Evolutionary conservation across 2,329 filamentous ascomycete genomes (phyloP), one percentile per base, ranked within the genome.

Genomic region (Nigrospora sphaerica): DNA sequence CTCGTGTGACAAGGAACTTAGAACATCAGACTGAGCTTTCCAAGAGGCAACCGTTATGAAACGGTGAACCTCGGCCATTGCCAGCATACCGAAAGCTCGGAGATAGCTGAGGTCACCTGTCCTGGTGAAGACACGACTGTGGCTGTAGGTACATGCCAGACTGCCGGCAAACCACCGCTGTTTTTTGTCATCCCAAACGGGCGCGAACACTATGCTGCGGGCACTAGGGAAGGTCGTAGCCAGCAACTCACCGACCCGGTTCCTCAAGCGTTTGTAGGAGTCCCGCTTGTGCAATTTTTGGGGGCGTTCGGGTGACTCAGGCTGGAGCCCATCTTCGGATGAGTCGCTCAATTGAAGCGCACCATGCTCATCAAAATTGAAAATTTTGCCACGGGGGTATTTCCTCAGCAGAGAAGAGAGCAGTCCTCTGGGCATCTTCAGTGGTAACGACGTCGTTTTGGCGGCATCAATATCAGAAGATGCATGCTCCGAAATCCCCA

Each of bases 1-100:
- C 55, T 84, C 80, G 54, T 84, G 80, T 3, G 74, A 80, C 6
- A 84, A 72, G 1, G 75, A 81, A 1, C 76, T 74, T 7, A 84
- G 70, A 33, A 81, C 75, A 47, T 81, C 77, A 2, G 73, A 72
- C 56, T 81, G 81, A 32, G 75, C 72, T 44, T 65, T 71, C 32
- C 72, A 67, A 0, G 66, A 63, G 9, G 59, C 55, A 11, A 60
- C 46, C 0, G 63, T 55, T 12, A 68, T 59, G 6, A 78, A 49
- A 2, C 74, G 67, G 0, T 73, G 69, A 1, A 83, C 64, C 45
- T 83, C 79, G 0, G 75, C 70, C 68, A 80, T 80, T 14, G 78
- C 74, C 1, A 73, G 71, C 45, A 74, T 73, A 0, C 71, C 71
- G 49, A 81, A 80, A 0, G 72, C 73, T 5, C 64, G 61, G 6